phyloP scores from a whole-genome alignment of 2,329 filamentous ascomycete species.

The Westerdykella ornata region DNA sequence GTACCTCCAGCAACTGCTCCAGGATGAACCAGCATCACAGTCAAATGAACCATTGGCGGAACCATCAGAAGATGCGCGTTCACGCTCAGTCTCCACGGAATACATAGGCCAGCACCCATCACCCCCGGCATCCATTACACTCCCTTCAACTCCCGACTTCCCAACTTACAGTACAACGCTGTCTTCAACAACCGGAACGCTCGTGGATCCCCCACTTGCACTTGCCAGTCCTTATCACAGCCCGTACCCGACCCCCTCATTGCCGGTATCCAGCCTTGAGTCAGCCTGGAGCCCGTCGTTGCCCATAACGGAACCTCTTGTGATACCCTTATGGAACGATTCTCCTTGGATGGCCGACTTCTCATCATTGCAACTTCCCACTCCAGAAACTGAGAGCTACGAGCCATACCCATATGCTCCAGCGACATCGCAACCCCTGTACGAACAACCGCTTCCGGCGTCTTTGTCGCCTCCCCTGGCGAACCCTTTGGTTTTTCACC shows the following conservation, averaged over 20 bases:
- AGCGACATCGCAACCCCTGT: too few relatives aligned
- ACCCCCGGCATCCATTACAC: constrained; percentile 5
- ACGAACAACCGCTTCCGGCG: too few relatives aligned
- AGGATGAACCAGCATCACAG: constrained; percentile 15
- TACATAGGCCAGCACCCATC: constrained; percentile 6
- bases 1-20: constrained; percentile 31
- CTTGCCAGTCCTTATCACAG: constrained; percentile 10
- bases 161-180: not conserved
- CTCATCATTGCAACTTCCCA: not conserved
- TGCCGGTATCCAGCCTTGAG: constrained; percentile 11
- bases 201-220: constrained; percentile 8
- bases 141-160: constrained; percentile 10
- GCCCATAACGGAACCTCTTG: not conserved
- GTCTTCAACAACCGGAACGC: constrained; percentile 7
- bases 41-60: constrained; percentile 1
- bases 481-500: too few relatives aligned
- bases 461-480: too few relatives aligned
- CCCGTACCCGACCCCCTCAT: constrained; percentile 8
- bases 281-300: constrained; percentile 12
- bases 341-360: constrained; percentile 16
- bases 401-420: too few relatives aligned
- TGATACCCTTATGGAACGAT: constrained; percentile 14
- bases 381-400: too few relatives aligned
- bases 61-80: constrained; percentile 11
- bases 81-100: constrained; percentile 16